Percentiles rank a stretch among this genome's conserved stretches.
These are phyloP conservation scores for Tulasnella sp. DNA, from an alignment of 768 basidiomycete species.

Conservation along the genomic window DNA sequence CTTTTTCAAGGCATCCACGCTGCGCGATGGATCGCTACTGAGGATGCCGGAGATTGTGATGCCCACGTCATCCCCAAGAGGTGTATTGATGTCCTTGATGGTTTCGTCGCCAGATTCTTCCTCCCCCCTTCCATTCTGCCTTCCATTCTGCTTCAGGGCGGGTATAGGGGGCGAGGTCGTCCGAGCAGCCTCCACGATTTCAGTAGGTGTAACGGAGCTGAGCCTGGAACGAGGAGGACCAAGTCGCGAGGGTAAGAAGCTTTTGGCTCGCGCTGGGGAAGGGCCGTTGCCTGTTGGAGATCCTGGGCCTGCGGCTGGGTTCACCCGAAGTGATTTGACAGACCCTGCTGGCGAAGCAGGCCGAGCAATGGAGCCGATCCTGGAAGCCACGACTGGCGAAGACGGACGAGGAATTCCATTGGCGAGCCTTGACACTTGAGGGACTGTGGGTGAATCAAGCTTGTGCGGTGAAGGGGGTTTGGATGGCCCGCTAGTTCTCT, in stretches of 20 bases:
- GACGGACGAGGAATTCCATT: constrained; percentile 49
- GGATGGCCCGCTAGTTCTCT: constrained; percentile 70
- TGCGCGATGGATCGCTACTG: constrained; percentile 76
- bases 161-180: background rate
- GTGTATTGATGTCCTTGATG: background rate
- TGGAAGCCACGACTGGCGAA: constrained; percentile 40
- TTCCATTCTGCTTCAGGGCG: background rate
- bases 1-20: constrained; percentile 91
- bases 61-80: constrained; percentile 52
- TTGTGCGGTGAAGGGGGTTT: constrained; percentile 40
- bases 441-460: constrained; percentile 38
- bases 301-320: background rate
- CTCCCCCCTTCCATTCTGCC: background rate
- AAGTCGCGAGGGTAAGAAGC: constrained; percentile 69
- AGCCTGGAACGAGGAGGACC: constrained; percentile 53
- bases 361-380: constrained; percentile 45
- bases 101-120: constrained; percentile 7
- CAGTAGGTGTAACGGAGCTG: background rate
- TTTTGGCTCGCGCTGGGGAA: constrained; percentile 52
- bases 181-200: background rate
- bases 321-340: background rate
- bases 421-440: constrained; percentile 55
- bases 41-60: constrained; percentile 84
- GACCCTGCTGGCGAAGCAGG: constrained; percentile 47
- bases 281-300: background rate